phyloP scores from a whole-genome alignment of 805 yeast species.

The Hanseniaspora taiwanica region DNA sequence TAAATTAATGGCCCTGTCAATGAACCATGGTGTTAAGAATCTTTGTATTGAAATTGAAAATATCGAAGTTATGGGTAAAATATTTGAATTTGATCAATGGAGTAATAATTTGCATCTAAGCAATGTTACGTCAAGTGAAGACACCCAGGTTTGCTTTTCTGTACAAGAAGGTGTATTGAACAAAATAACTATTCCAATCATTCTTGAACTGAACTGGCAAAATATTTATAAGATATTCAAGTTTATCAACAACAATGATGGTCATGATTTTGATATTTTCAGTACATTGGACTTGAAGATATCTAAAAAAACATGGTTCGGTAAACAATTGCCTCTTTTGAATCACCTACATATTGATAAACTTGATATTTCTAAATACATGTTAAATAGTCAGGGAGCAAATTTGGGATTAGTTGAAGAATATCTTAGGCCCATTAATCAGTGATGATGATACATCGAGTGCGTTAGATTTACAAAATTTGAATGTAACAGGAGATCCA shows the following conservation, averaged over 20 bases:
- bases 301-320: neutral
- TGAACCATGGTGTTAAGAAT: neutral
- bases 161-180: neutral
- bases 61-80: neutral
- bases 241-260: neutral
- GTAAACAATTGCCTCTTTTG: neutral
- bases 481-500: neutral
- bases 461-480: neutral
- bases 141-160: neutral
- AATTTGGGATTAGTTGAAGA: neutral
- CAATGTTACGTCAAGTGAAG: neutral
- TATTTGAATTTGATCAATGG: neutral
- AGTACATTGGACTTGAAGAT: neutral
- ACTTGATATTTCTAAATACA: neutral
- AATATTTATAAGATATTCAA: neutral
- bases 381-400: neutral
- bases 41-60: neutral
- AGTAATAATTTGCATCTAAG: neutral
- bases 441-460: neutral
- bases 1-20: neutral
- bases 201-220: neutral
- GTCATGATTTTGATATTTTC: neutral
- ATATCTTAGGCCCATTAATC: neutral
- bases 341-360: neutral
- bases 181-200: neutral